phyloP scores from a whole-genome alignment of 768 basidiomycete genomes.

The Rhodosporidiobolus odoratus region DNA sequence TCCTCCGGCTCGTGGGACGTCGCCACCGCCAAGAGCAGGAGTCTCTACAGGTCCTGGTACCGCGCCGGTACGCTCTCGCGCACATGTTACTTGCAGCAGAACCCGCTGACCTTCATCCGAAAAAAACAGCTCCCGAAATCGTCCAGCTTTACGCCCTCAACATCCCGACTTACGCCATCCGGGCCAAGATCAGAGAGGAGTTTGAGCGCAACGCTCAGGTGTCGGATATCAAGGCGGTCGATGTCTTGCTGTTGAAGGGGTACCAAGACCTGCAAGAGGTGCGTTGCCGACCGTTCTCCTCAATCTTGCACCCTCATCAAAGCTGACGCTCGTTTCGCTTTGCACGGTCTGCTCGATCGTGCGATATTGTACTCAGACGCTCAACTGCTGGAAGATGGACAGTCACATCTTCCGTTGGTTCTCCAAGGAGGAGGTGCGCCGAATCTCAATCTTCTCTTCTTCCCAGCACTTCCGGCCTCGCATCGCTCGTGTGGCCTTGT shows the following conservation, averaged over 20 bases:
- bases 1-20: conserved; percentile 56
- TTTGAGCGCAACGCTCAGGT: conserved; percentile 83
- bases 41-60: conserved; percentile 90
- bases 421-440: conserved; percentile 35
- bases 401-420: conserved; percentile 35
- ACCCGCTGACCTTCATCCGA: neutral
- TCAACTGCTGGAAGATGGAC: conserved; percentile 42
- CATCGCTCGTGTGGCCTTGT: neutral
- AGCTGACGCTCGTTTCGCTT: neutral
- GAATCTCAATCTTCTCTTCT: neutral
- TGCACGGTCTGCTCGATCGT: neutral
- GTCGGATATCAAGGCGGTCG: conserved; percentile 72
- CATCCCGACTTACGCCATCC: conserved; percentile 67
- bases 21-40: conserved; percentile 62
- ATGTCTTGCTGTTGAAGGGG: conserved; percentile 76
- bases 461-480: neutral
- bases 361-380: too few species aligned
- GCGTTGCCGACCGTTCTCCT: neutral
- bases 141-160: conserved; percentile 68
- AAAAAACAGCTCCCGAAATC: conserved; percentile 68
- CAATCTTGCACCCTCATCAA: too few species aligned
- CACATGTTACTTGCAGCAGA: neutral
- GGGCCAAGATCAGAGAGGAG: conserved; percentile 72
- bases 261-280: conserved; percentile 88
- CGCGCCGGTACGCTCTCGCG: conserved; percentile 61